Base-by-base conservation (phyloP, 306 rosid species). In the Sindora glabra region DNA sequence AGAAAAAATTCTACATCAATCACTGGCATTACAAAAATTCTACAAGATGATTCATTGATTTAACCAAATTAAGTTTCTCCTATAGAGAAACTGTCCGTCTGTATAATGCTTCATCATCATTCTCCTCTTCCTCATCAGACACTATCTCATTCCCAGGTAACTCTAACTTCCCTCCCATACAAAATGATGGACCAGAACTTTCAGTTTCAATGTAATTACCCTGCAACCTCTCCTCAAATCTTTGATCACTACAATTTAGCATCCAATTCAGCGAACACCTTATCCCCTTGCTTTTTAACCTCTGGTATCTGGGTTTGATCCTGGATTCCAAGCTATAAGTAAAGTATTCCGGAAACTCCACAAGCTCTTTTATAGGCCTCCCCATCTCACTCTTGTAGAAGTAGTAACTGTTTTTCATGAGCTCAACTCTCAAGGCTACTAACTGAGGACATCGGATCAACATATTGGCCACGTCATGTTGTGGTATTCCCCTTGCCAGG, bases 261-360 rank as follows among this genome's bases (percentile, higher is more conserved):
- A 86, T 80, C 99, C 99, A 88, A 68, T 86, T 84, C 67, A 92
- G 67, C 0, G 95, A 89, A 68, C 77, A 77, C 44, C 85, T 66
- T 67, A 92, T 78, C 52, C 94, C 96, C 69, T 82, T 86, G 77
- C 79, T 80, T 72, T 80, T 79, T 44, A 92, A 61, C 78, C 78
- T 68, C 68, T 74, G 73, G 75, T 78, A 92, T 78, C 99, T 68
- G 6, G 95, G 90, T 71, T 92, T 92, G 59, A 92, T 82, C 79
- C 99, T 80, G 11, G 94, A 86, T 44, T 92, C 99, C 82, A 89
- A 75, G 76, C 99, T 89, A 68, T 92, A 89, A 4, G 96, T 89
- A 44, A 92, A 89, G 78, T 86, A 92, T 66, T 89, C 96, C 0
- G 99, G 95, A 48, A 89, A 92, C 8, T 84, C 87, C 66, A 82